Base-by-base conservation (phyloP, 225 moss, liverwort and hornwort species). In the Sphagnum tenellum region DNA sequence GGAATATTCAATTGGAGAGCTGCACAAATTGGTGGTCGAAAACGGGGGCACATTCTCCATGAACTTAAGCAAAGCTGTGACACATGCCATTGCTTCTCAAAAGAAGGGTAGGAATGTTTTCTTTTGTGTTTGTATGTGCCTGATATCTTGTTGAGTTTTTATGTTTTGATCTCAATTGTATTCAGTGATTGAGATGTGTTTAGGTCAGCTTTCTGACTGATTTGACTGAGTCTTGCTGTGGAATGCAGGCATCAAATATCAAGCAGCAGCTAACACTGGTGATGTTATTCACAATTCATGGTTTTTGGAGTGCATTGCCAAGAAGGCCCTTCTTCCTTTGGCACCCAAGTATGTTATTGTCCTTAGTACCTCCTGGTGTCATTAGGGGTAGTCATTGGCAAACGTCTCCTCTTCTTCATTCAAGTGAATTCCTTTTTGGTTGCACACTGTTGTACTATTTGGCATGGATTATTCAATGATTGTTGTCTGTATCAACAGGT, bases 31-130 rank as follows among this genome's bases (percentile, higher is more conserved):
- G 72, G 74, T 93, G 58, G 85, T 81, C 14, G 93, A 90, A 78
- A 87, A 98, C 63, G 98, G 98, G 47, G 98, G 93, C 48, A 59
- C 64, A 44, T 98, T 88, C 64, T 98, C 89, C 49, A 98, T 98
- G 93, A 93, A 98, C 70, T 70, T 89, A 45, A 87, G 67, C 69
- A 64, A 56, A 66, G 64, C 65, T 67, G 89, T 98, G 47, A 90
- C 98, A 44, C 90, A 93, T 71, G 67, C 80, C 55, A 69, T 93
- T 72, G 98, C 93, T 63, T 72, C 72, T 44, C 89, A 90, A 49
- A 89, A 73, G 71, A 98, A 84, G 79, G 98, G 94, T 90, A 29
- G 29, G 29, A 29, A 29, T 29, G 29, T 29, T 29, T 29, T 29
- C 29, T 29, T 29, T 29, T 29, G 29, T 29, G 29, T 29, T 29